Percentiles rank a stretch among this genome's conserved stretches.
Conservation (phyloP, 2,329 filamentous ascomycete genomes). For the Colletotrichum kahawae region DNA sequence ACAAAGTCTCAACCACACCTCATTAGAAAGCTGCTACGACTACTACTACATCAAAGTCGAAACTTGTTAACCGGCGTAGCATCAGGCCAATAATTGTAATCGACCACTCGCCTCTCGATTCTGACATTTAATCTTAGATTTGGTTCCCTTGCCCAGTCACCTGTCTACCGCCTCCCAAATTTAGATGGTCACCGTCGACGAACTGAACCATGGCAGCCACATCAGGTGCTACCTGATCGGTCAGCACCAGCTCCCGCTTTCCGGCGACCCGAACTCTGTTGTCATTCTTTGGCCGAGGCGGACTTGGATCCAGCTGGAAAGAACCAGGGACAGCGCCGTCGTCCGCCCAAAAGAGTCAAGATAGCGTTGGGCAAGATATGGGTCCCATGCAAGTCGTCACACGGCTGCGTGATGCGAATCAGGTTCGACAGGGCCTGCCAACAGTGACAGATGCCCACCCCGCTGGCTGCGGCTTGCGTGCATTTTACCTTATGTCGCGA, state of each 20-base stretch:
- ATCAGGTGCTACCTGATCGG: not conserved
- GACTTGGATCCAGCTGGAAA: not conserved
- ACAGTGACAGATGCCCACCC: not conserved
- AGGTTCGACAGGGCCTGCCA: not conserved
- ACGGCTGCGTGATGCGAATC: constrained; percentile 4
- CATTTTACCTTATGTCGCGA: not conserved
- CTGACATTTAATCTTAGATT: constrained; percentile 7
- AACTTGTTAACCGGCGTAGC: not conserved
- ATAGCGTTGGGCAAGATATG: not conserved
- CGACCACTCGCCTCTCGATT: constrained; percentile 7
- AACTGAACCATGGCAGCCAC: not conserved
- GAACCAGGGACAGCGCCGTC: not conserved
- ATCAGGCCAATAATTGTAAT: not conserved
- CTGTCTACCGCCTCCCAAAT: constrained; percentile 10
- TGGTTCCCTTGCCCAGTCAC: not conserved
- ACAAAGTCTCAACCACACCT: not conserved
- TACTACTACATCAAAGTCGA: not conserved
- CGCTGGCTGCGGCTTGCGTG: not conserved
- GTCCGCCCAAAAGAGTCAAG: not conserved
- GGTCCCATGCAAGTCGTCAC: not conserved
- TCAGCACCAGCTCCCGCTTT: not conserved
- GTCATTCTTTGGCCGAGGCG: not conserved
- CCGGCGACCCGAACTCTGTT: not conserved
- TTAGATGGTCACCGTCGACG: not conserved
- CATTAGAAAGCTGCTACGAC: not conserved